phyloP scores from a whole-genome alignment of 805 yeast species.

The Saccharomyces eubayanus region DNA sequence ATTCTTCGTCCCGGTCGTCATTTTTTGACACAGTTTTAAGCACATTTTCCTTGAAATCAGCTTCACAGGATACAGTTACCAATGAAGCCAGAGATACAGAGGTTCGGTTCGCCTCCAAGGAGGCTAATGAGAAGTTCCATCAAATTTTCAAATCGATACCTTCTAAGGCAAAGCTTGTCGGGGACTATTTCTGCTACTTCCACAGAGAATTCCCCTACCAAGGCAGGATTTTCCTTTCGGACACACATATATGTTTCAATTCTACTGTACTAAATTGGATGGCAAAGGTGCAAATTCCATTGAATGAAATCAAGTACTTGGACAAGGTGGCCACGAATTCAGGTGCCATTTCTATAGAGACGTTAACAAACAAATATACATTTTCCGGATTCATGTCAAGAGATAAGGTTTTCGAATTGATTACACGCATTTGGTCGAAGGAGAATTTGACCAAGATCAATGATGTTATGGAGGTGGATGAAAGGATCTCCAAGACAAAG shows the following conservation, averaged over 20 bases:
- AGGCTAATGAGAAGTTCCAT: slow-evolving; percentile 69
- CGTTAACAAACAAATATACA: slow-evolving; percentile 54
- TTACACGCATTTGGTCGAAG: slow-evolving; percentile 58
- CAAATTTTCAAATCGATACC: slow-evolving; percentile 60
- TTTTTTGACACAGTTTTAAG: slow-evolving; percentile 21
- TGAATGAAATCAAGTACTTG: slow-evolving; percentile 48
- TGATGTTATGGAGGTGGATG: slow-evolving; percentile 1
- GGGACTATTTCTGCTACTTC: slow-evolving; percentile 82
- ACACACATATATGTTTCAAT: slow-evolving; percentile 72
- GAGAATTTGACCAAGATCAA: background rate
- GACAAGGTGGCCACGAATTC: slow-evolving; percentile 72
- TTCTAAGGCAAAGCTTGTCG: slow-evolving; percentile 61
- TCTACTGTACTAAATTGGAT: slow-evolving; percentile 82
- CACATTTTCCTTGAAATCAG: slow-evolving; percentile 12
- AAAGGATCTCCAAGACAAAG: background rate
- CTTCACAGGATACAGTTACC: background rate
- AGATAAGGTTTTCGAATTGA: slow-evolving; percentile 63
- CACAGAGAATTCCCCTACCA: slow-evolving; percentile 80
- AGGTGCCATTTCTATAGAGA: slow-evolving; percentile 61
- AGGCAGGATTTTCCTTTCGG: slow-evolving; percentile 78
- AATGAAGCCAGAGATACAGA: slow-evolving; percentile 33
- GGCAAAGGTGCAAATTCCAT: slow-evolving; percentile 65
- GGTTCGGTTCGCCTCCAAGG: slow-evolving; percentile 53
- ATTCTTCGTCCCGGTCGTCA: slow-evolving; percentile 4
- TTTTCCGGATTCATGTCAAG: slow-evolving; percentile 85